phyloP scores from a whole-genome alignment of 1,284 basidiomycete species.

The Pseudozyma pruni region DNA sequence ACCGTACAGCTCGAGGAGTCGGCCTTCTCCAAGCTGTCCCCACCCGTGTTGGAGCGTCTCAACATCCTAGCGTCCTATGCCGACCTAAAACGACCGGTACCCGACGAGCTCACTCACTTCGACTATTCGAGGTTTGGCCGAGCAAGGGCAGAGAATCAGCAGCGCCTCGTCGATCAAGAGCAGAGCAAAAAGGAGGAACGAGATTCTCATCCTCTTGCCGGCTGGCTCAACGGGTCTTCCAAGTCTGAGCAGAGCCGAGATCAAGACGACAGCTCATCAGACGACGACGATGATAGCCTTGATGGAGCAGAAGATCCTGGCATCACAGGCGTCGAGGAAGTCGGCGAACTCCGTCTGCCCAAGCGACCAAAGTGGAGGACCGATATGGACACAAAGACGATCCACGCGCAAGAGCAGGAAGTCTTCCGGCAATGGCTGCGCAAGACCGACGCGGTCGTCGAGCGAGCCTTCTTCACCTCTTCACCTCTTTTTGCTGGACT shows the following conservation, averaged over 20 bases:
- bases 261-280: conserved; percentile 3
- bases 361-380: conserved; percentile 53
- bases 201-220: conserved; percentile 28
- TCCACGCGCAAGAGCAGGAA: conserved; percentile 51
- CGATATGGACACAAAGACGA: conserved; percentile 52
- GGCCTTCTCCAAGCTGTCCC: conserved; percentile 50
- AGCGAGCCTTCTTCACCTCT: conserved; percentile 47
- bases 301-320: conserved; percentile 15
- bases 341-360: conserved; percentile 44
- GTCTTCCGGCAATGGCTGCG: conserved; percentile 55
- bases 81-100: conserved; percentile 38
- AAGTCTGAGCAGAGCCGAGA: background rate
- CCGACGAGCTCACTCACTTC: conserved; percentile 22
- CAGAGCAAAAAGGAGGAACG: conserved; percentile 11
- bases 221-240: conserved; percentile 16
- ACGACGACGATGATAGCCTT: conserved; percentile 5
- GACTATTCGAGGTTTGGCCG: conserved; percentile 44
- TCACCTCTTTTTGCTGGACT: conserved; percentile 39
- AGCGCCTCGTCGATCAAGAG: conserved; percentile 13
- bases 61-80: conserved; percentile 51
- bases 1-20: conserved; percentile 52
- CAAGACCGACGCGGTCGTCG: conserved; percentile 50
- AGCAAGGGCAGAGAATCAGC: conserved; percentile 35
- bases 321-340: conserved; percentile 31
- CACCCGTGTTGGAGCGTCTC: conserved; percentile 51